Conservation (phyloP, 2,329 filamentous ascomycete species). For the Xylariaceae sp. region DNA sequence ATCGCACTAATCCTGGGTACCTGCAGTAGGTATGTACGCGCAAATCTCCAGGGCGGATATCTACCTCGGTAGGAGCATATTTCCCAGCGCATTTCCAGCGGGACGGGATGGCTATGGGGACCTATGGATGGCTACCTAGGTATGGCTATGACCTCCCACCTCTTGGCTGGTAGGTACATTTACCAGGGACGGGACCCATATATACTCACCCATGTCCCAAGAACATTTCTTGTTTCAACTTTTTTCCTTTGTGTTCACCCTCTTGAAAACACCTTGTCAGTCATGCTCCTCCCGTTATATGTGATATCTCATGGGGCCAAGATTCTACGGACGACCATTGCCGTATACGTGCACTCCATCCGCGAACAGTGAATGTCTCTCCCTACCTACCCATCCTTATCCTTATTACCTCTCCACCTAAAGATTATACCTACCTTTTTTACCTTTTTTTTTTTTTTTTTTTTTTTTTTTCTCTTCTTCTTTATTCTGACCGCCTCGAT, state of each 20-base stretch:
- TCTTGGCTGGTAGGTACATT: background rate
- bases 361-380: slow-evolving; percentile 1
- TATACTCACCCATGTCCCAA: background rate
- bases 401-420: background rate
- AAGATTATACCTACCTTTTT: background rate
- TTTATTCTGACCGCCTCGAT: background rate
- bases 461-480: background rate
- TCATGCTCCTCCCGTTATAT: slow-evolving; percentile 5
- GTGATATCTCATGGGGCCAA: background rate
- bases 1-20: background rate
- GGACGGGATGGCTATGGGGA: too few relatives aligned
- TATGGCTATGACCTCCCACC: too few relatives aligned
- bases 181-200: background rate
- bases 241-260: background rate
- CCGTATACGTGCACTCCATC: background rate
- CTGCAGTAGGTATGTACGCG: background rate
- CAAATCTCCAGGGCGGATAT: background rate
- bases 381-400: background rate
- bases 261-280: background rate
- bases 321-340: background rate
- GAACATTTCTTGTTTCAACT: background rate
- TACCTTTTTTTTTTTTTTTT: background rate
- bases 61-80: background rate
- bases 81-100: too few relatives aligned
- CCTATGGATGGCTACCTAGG: too few relatives aligned